Base-by-base conservation (phyloP, 306 rosid species). In the Sicyos edulis region DNA sequence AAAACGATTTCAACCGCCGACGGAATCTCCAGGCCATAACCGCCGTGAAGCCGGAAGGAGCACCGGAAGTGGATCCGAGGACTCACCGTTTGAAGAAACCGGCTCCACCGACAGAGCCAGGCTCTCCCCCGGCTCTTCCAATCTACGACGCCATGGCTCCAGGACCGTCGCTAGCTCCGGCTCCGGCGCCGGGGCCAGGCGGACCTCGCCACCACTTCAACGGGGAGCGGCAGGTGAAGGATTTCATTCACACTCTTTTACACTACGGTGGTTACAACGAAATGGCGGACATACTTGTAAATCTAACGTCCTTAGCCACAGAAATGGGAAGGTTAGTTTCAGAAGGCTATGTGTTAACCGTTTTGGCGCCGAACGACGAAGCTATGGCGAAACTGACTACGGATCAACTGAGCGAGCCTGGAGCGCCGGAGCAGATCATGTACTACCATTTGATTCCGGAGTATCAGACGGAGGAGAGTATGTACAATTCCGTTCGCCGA, bases 351-450 rank as follows among this genome's bases (percentile, higher is more conserved):
- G 91, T 86, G 11, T 69, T 90, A 0, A 90, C 96, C 2, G 96
- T 90, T 6, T 47, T 90, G 45, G 96, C 96, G 0, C 96, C 96
- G 0, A 90, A 90, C 58, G 96, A 90, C 51, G 96, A 90, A 29
- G 96, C 96, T 0, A 87, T 90, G 93, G 93, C 96, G 13, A 90
- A 88, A 78, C 74, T 88, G 26, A 90, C 96, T 15, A 84, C 96
- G 51, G 93, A 90, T 75, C 96, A 86, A 77, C 79, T 90, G 40
- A 90, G 96, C n/a, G 96, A 90, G 78, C 96, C 96, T 14, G 96
- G 96, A 47, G 86, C 91, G 6, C 96, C 96, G 16, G 96, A 90
- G 49, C 96, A 84, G 81, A 90, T 88, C 7, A 84, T 90, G 91
- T 90, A 90, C 52, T 88, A 84, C 78, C 96, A 90, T 61, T 70